A percentile compares a stretch with the other conserved stretches of the same genome.
Conservation (phyloP, 345 rosid species). For the Adansonia digitata region DNA sequence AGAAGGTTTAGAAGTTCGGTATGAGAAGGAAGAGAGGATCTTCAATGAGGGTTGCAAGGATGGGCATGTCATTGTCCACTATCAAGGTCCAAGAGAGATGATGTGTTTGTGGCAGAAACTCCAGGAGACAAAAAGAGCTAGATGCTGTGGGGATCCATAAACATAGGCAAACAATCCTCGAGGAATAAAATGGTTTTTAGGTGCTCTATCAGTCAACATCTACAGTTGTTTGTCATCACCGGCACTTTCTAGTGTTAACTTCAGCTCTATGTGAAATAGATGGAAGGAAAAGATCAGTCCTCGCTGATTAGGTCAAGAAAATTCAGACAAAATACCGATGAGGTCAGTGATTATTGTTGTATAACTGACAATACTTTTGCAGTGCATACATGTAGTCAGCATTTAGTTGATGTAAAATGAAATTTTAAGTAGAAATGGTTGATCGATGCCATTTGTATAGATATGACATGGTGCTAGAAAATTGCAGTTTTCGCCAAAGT, state of each 20-base stretch:
- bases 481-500: neutral
- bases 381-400: neutral
- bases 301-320: neutral
- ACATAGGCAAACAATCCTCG: neutral
- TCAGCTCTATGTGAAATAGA: neutral
- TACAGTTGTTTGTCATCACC: neutral
- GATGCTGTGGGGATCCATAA: slow-evolving; percentile 64
- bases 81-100: slow-evolving; percentile 86
- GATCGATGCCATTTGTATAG: neutral
- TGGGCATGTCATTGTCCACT: slow-evolving; percentile 82
- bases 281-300: neutral
- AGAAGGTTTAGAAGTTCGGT: slow-evolving; percentile 57
- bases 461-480: neutral
- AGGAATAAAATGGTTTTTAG: neutral
- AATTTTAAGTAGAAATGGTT: neutral
- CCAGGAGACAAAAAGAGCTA: slow-evolving; percentile 57
- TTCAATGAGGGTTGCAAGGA: slow-evolving; percentile 72
- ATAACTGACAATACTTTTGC: neutral
- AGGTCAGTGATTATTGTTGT: neutral
- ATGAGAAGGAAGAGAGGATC: slow-evolving; percentile 67
- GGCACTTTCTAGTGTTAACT: neutral
- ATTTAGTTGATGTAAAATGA: neutral
- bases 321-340: neutral
- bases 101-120: slow-evolving; percentile 94
- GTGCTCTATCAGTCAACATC: neutral